Percentiles rank a stretch among this genome's conserved stretches.
These are phyloP conservation scores for Epichloe glyceriae DNA, from an alignment of 2,329 filamentous ascomycete species.

Conservation along the genomic window DNA sequence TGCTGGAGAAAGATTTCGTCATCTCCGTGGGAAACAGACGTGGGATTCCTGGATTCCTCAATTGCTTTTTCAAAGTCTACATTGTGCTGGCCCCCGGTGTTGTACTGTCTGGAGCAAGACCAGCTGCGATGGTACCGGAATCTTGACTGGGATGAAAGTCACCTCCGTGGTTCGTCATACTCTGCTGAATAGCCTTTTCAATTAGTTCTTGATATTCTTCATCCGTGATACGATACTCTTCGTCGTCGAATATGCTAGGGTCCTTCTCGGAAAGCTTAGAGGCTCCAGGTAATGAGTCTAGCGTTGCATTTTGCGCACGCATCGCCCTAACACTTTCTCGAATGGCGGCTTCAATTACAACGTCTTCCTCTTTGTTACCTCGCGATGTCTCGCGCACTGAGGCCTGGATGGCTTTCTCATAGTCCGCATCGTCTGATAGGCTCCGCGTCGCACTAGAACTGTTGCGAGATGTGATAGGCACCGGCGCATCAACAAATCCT, in stretches of 20 bases:
- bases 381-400: conserved; percentile 59
- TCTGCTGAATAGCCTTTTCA: conserved; percentile 42
- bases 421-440: conserved; percentile 38
- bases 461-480: conserved; percentile 6
- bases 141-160: conserved; percentile 9
- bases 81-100: background rate
- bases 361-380: conserved; percentile 58
- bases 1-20: conserved; percentile 24
- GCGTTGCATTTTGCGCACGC: conserved; percentile 16
- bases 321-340: conserved; percentile 54
- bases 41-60: conserved; percentile 20
- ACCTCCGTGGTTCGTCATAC: conserved; percentile 21
- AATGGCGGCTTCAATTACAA: conserved; percentile 58
- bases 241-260: conserved; percentile 22
- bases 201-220: conserved; percentile 45
- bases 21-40: background rate
- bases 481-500: conserved; percentile 10
- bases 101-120: background rate
- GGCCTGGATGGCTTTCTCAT: conserved; percentile 58
- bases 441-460: conserved; percentile 6
- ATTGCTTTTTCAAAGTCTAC: conserved; percentile 28
- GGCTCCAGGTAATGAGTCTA: conserved; percentile 14
- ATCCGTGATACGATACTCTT: conserved; percentile 36
- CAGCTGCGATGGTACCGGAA: conserved; percentile 9
- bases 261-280: conserved; percentile 13